phyloP scores from a whole-genome alignment of 805 yeast genomes.

The Komagataella ulmi region DNA sequence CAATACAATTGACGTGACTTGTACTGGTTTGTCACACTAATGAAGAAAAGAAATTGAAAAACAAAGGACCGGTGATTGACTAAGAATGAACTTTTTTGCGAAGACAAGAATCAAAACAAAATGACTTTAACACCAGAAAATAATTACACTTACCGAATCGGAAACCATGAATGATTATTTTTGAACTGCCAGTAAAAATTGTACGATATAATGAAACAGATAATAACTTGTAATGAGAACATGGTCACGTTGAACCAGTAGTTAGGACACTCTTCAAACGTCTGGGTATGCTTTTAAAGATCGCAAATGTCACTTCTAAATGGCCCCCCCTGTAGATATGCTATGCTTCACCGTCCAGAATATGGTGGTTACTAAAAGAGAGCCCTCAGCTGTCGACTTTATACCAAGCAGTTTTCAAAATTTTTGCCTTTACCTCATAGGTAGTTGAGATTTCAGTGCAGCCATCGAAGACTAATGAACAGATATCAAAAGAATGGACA shows the following conservation, averaged over 20 bases:
- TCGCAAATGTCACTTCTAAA: background rate
- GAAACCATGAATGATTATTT: too few species aligned
- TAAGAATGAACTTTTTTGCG: background rate
- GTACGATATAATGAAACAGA: background rate
- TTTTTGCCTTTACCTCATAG: background rate
- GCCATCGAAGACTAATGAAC: background rate
- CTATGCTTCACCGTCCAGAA: background rate
- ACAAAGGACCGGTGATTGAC: background rate
- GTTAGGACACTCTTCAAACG: background rate
- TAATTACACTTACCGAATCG: too few species aligned
- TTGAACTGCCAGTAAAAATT: background rate
- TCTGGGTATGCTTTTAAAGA: background rate
- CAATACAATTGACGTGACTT: background rate
- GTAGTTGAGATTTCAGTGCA: background rate
- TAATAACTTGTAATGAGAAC: background rate
- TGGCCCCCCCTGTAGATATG: background rate
- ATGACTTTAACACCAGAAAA: too few species aligned
- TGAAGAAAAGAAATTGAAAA: background rate
- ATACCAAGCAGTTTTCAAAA: background rate
- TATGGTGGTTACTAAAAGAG: background rate
- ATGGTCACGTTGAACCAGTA: background rate
- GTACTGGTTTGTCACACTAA: conserved; percentile 2
- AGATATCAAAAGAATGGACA: background rate
- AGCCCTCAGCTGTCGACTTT: background rate
- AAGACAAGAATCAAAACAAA: background rate